Percentiles rank a stretch among this genome's conserved stretches.
phyloP scores from a whole-genome alignment of 345 rosid genomes.

The Eucalyptus marginata region DNA sequence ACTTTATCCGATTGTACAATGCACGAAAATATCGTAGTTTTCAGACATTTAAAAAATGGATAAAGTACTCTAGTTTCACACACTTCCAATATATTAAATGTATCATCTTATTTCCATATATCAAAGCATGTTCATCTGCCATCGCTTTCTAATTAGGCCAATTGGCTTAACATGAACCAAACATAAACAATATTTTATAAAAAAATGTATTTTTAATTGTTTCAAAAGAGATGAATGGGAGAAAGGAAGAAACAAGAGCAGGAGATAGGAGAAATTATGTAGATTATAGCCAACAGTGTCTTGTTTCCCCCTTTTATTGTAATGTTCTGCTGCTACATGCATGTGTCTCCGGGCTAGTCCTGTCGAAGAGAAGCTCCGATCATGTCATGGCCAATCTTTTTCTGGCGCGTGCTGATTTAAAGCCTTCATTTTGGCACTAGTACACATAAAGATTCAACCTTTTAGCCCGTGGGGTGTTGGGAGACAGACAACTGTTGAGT shows the following conservation, averaged over 20 bases:
- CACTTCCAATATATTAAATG: not conserved
- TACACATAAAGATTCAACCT: not conserved
- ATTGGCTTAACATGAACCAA: not conserved
- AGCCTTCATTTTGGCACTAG: not conserved
- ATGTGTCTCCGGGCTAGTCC: not conserved
- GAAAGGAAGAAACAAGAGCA: not conserved
- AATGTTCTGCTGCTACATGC: not conserved
- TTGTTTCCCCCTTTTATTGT: not conserved
- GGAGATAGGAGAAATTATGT: not conserved
- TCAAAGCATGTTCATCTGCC: not conserved
- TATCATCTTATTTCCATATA: not conserved
- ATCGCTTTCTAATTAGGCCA: not conserved
- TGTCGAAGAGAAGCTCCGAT: not conserved
- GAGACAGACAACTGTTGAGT: not conserved
- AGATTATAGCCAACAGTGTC: not conserved
- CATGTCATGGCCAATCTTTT: not conserved
- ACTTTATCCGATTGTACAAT: not conserved
- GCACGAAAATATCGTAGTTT: not conserved
- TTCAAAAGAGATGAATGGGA: not conserved
- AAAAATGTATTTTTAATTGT: not conserved
- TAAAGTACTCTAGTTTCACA: not conserved
- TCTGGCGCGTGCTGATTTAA: not conserved
- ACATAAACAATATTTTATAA: not conserved
- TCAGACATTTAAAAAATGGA: not conserved
- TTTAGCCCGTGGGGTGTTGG: not conserved